Conservation (phyloP, 768 basidiomycete species). For the Kwoniella dejecticola region DNA sequence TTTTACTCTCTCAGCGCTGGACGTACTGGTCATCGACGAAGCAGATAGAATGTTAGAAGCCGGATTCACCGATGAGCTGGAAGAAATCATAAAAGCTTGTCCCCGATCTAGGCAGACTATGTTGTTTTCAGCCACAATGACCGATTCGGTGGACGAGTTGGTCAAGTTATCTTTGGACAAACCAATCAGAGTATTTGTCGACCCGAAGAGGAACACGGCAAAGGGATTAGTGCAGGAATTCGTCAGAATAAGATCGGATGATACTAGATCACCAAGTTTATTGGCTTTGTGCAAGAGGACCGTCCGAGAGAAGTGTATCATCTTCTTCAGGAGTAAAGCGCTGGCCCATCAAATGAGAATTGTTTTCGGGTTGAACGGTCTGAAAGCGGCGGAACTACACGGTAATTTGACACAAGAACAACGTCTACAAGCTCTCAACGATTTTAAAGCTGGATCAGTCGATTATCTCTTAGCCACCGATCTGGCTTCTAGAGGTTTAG, state of each 20-base stretch:
- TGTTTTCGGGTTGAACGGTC: slow-evolving; percentile 71
- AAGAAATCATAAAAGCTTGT: slow-evolving; percentile 89
- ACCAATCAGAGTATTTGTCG: slow-evolving; percentile 92
- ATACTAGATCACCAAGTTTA: slow-evolving; percentile 53
- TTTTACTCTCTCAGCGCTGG: slow-evolving; percentile 87
- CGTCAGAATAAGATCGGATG: slow-evolving; percentile 74
- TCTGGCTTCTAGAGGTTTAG: slow-evolving; percentile 88
- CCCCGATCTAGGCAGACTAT: slow-evolving; percentile 84
- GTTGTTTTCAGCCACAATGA: slow-evolving; percentile 99
- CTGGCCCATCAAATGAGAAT: slow-evolving; percentile 96
- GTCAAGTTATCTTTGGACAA: slow-evolving; percentile 89
- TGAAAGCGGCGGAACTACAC: slow-evolving; percentile 90
- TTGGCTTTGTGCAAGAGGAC: slow-evolving; percentile 79
- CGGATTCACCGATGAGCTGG: slow-evolving; percentile 91
- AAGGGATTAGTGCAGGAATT: slow-evolving; percentile 90
- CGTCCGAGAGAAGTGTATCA: slow-evolving; percentile 78
- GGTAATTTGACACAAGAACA: slow-evolving; percentile 96
- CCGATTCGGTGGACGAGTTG: slow-evolving; percentile 90
- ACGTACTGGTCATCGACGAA: slow-evolving; percentile 93
- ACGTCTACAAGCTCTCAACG: slow-evolving; percentile 82
- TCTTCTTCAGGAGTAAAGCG: slow-evolving; percentile 96
- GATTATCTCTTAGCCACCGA: slow-evolving; percentile 96
- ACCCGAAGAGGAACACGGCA: slow-evolving; percentile 85
- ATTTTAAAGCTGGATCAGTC: slow-evolving; percentile 82
- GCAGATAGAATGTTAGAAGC: slow-evolving; percentile 89